Conservation (phyloP, 768 basidiomycete species). For the Mycena metata region DNA sequence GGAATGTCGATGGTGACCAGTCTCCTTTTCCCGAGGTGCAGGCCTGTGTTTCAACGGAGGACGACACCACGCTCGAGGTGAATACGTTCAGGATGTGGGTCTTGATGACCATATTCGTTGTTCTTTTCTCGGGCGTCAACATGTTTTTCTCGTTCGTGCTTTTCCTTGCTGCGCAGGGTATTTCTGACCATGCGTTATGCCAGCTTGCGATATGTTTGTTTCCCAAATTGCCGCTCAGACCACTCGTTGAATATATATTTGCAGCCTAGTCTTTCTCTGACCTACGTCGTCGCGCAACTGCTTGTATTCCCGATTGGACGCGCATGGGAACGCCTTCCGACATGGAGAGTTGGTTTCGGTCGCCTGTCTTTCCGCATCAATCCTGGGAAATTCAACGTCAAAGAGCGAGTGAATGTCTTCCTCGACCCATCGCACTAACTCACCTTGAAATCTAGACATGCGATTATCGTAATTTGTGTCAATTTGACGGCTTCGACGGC, state of each 20-base stretch:
- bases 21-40: slow-evolving; percentile 20
- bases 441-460: background rate
- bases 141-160: slow-evolving; percentile 21
- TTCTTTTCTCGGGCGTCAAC: slow-evolving; percentile 22
- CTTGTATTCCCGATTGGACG: slow-evolving; percentile 17
- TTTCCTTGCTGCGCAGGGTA: too few species aligned
- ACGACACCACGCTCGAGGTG: slow-evolving; percentile 19
- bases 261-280: slow-evolving; percentile 18
- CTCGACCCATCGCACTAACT: background rate
- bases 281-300: slow-evolving; percentile 21
- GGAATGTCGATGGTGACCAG: slow-evolving; percentile 22
- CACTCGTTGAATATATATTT: background rate
- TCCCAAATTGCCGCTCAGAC: background rate
- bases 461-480: slow-evolving; percentile 20
- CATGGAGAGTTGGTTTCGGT: slow-evolving; percentile 20
- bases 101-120: slow-evolving; percentile 16
- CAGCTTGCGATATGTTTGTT: slow-evolving; percentile 18
- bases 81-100: slow-evolving; percentile 29
- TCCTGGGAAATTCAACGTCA: slow-evolving; percentile 20
- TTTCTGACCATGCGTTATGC: background rate
- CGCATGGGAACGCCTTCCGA: slow-evolving; percentile 27
- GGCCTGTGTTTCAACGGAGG: slow-evolving; percentile 24
- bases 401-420: slow-evolving; percentile 10
- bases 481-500: slow-evolving; percentile 21
- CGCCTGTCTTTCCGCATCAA: slow-evolving; percentile 25